Evolutionary conservation across 1,284 basidiomycete species (phyloP), one percentile per base, ranked within the genome.

Genomic region (Crepidotus sp.): DNA sequence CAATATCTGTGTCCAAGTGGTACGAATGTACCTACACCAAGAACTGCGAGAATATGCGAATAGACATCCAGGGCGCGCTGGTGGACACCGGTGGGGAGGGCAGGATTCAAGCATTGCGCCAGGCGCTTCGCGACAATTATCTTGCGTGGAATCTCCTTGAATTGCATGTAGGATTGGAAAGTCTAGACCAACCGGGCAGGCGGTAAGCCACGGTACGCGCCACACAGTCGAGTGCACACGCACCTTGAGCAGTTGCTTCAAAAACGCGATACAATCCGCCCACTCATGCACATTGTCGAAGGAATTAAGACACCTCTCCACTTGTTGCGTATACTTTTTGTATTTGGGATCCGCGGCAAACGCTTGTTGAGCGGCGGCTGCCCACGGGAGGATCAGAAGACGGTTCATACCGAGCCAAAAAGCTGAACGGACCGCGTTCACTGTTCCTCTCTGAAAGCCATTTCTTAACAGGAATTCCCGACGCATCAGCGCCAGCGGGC

Each of bases 201-300:
- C 3, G 5, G 11, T 38, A 14, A 32, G 22, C 22, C 19, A 32
- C 37, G 7, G 14, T 24, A 42, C 19, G 36, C 32, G 25, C 24
- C 18, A 18, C 14, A 25, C 11, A 18, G 21, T 11, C 25, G 17
- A 19, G 24, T 21, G 14, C 17, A 6, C 6, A 61, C 71, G 48
- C 56, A 87, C 93, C 76, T 98, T 98, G 54, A 97, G 79, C 46
- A 99, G 67, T 51, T 94, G 84, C 56, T 93, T 94, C 58, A 99
- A 68, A 66, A 98, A 98, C 33, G 95, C 87, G 60, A 98, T 98
- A 63, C 95, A 98, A 69, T 99, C 96, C 47, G 96, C 95, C 96
- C 96, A 99, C 69, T 99, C 96, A 50, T 95, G 90, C 50, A 98
- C 91, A 59, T 80, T 90, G 61, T 98, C 94, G 58, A 99, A 98